Evolutionary conservation across 441 rosid genomes (phyloP).

Genomic region (Populus tomentosa): DNA sequence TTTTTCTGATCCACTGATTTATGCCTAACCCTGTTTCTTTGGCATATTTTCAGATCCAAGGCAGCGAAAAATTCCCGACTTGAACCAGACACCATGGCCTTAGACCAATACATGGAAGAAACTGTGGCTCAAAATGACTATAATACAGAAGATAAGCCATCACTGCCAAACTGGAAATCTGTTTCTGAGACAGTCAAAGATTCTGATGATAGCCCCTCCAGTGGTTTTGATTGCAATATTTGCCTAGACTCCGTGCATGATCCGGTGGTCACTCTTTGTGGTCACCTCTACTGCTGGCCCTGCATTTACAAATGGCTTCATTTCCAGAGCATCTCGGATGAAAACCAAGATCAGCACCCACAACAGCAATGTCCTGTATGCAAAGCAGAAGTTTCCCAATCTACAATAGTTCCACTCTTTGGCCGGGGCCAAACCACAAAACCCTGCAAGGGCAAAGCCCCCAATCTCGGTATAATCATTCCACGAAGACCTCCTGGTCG

Average conservation of each 20-base stretch:
- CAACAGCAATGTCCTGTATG: constrained; percentile 86
- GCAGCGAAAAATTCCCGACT: background rate
- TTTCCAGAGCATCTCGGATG: constrained; percentile 29
- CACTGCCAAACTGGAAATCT: constrained; percentile 39
- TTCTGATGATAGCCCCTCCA: constrained; percentile 30
- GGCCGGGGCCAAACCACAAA: constrained; percentile 51
- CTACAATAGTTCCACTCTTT: constrained; percentile 70
- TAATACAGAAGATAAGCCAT: constrained; percentile 19
- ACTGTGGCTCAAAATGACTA: constrained; percentile 17
- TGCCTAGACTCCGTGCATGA: constrained; percentile 84
- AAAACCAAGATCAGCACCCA: constrained; percentile 30
- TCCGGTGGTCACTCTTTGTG: constrained; percentile 87
- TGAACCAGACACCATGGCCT: constrained; percentile 28
- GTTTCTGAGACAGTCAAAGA: constrained; percentile 13
- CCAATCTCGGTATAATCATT: constrained; percentile 41
- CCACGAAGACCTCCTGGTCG: constrained; percentile 64
- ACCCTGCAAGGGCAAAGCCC: constrained; percentile 30
- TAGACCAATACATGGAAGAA: constrained; percentile 42
- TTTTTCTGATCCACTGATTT: background rate
- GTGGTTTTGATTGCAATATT: constrained; percentile 84
- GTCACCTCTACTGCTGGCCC: constrained; percentile 98
- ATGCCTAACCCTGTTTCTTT: constrained; percentile 4
- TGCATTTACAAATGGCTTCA: constrained; percentile 94
- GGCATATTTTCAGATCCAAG: constrained; percentile 15
- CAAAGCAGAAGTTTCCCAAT: constrained; percentile 67